Base-by-base conservation (phyloP, 306 rosid species). In the Castanospermum australe region DNA sequence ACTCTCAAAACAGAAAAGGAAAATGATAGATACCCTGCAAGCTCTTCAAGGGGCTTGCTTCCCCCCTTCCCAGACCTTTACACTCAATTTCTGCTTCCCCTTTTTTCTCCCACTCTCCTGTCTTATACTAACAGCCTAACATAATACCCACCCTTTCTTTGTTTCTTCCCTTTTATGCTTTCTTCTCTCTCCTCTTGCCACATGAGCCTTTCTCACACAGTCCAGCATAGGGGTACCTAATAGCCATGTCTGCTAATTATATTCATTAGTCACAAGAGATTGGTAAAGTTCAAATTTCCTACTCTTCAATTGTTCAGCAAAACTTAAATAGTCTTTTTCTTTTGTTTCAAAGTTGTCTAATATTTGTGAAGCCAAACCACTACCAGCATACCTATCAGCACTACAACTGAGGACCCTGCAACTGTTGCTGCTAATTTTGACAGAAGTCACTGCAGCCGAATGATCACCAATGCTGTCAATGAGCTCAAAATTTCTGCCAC, bases 401-500 rank as follows among this genome's bases (percentile, higher is more conserved):
- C 92, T 82, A 67, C 94, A 92, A 74, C 94, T 88, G 84, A 92
- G 85, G 69, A 92, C 79, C 85, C 71, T 85, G 81, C 69, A 61
- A 73, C 89, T 74, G 56, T 84, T 78, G 80, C 86, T 55, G 77
- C 84, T 73, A 76, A 90, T 38, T 73, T 85, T 88, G 61, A 90
- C 71, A 14, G 91, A 92, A 72, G 94, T 92, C 83, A 92, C 92
- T 20, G 92, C 94, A 73, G 91, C 92, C 32, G 86, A 88, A 88
- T 92, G 94, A 78, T 92, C 91, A 78, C 72, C 88, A 25, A 90
- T 64, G 74, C 88, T 84, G 70, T 80, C 84, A 65, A 90, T 50
- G 75, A 86, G 90, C 86, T 90, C 89, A 64, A 90, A 92, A 66
- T 90, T 88, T 87, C 97, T 92, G 92, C 84, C 80, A 85, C 10